Base-by-base conservation (phyloP, 2,329 filamentous ascomycete genomes). In the Hypoxylon sp. region DNA sequence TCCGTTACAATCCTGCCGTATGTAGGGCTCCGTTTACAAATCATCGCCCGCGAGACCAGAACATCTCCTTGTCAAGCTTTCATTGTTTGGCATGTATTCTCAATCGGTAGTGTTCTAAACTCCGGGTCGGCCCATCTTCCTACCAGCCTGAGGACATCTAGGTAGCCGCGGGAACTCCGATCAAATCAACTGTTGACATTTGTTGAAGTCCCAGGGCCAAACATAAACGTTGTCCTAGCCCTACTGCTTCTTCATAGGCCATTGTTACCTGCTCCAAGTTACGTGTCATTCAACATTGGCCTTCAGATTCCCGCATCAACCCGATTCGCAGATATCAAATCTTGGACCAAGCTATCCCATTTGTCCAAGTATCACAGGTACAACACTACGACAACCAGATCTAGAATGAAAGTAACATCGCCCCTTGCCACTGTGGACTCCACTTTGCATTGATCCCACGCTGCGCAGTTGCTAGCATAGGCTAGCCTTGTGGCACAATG, bases 401-500 rank as follows among this genome's bases (percentile, higher is more conserved):
- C 25, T 13, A 21, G 10, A 30, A 23, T 46, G 45, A 34, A 4
- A 46, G 41, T 56, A 28, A 43, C 46, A 50, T 32, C 46, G 36
- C 48, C 38, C 21, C 21, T 43, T 17, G 13, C 23, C 23, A 51
- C 49, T 23, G 46, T 17, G 21, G 30, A 23, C 17, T 30, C 38
- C 17, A 10, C 32, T 13, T 28, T 28, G 5, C 23, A 41, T 25
- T 23, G 41, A 28, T 45, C 23, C 32, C 9, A 55, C 9, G 43
- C 4, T 21, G 30, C 34, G 52, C 60, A 46, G 25, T 45, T 19
- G 21, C 28, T 38, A 23, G 48, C 48, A 13, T 23, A 34, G n/a
- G 19, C 30, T 41, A 45, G 13, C 38, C 36, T 25, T 28, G 9
- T 43, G 19, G 5, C 53, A 25, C 28, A 9, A 68, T 68, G 62